A percentile compares a stretch with the other conserved stretches of the same genome.
Evolutionary conservation across 2,329 filamentous ascomycete genomes (phyloP).

Genomic region (Macroventuria anomochaeta): DNA sequence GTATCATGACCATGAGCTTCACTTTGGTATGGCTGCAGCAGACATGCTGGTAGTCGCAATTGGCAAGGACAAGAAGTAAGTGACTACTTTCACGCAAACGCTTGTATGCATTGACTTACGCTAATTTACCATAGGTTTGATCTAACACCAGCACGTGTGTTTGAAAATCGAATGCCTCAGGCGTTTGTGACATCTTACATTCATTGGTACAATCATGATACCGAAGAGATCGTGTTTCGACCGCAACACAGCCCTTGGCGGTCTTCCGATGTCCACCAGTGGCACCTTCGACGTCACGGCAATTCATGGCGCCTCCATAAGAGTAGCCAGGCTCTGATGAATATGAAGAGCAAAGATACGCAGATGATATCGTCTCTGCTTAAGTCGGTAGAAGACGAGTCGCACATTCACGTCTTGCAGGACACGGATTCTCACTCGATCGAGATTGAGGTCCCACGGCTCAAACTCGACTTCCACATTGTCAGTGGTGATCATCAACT

Average conservation of each 20-base stretch:
- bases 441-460: slow-evolving; percentile 24
- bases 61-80: slow-evolving; percentile 7
- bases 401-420: slow-evolving; percentile 26
- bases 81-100: no score
- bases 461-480: slow-evolving; percentile 23
- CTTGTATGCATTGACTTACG: background rate
- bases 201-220: slow-evolving; percentile 37
- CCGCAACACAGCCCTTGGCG: slow-evolving; percentile 15
- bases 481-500: slow-evolving; percentile 7
- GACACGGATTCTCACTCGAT: slow-evolving; percentile 5
- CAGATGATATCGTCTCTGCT: slow-evolving; percentile 22
- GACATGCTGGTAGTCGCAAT: slow-evolving; percentile 37
- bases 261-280: slow-evolving; percentile 1
- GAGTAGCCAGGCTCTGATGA: slow-evolving; percentile 5
- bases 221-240: slow-evolving; percentile 21
- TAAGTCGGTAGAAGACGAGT: slow-evolving; percentile 21
- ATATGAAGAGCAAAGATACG: slow-evolving; percentile 18
- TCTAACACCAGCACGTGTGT: slow-evolving; percentile 45
- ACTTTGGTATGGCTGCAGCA: slow-evolving; percentile 43
- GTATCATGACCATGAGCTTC: slow-evolving; percentile 35
- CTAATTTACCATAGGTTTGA: slow-evolving; percentile 22
- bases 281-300: slow-evolving; percentile 23
- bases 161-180: slow-evolving; percentile 43
- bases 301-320: slow-evolving; percentile 26
- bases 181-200: slow-evolving; percentile 28